Conservation (phyloP, 2,329 filamentous ascomycete genomes). For the Fusarium continuum region DNA sequence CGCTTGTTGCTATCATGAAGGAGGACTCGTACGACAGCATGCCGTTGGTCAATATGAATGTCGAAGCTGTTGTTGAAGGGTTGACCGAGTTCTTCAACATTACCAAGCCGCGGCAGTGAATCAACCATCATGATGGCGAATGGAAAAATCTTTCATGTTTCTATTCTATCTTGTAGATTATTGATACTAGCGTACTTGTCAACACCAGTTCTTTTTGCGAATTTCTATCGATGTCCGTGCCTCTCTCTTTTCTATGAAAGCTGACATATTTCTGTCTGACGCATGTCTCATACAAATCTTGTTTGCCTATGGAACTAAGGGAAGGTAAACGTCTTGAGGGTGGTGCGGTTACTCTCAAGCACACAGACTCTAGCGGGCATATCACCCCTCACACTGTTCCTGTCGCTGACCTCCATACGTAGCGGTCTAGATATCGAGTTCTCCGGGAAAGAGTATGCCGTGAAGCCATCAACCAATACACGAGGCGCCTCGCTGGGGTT, state of each 20-base stretch:
- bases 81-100: slow-evolving; percentile 82
- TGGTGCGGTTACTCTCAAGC: slow-evolving; percentile 57
- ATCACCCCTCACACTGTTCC: slow-evolving; percentile 55
- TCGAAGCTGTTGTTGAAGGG: slow-evolving; percentile 81
- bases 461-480: slow-evolving; percentile 28
- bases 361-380: slow-evolving; percentile 62
- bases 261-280: neutral
- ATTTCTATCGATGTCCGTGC: neutral
- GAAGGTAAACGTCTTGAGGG: slow-evolving; percentile 59
- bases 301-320: slow-evolving; percentile 9
- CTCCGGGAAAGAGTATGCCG: slow-evolving; percentile 42
- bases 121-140: neutral
- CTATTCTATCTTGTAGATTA: slow-evolving; percentile 34
- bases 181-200: slow-evolving; percentile 32
- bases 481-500: slow-evolving; percentile 4
- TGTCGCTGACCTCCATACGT: slow-evolving; percentile 62
- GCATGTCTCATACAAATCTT: neutral
- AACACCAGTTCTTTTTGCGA: slow-evolving; percentile 15
- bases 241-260: no score
- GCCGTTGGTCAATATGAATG: slow-evolving; percentile 86
- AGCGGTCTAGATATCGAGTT: slow-evolving; percentile 49
- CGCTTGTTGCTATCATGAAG: slow-evolving; percentile 86
- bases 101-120: slow-evolving; percentile 63
- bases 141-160: neutral
- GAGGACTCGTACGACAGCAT: slow-evolving; percentile 86